Evolutionary conservation across 2,329 filamentous ascomycete genomes (phyloP), one percentile per base, ranked within the genome.

Genomic region (Gaeumannomyces tritici): DNA sequence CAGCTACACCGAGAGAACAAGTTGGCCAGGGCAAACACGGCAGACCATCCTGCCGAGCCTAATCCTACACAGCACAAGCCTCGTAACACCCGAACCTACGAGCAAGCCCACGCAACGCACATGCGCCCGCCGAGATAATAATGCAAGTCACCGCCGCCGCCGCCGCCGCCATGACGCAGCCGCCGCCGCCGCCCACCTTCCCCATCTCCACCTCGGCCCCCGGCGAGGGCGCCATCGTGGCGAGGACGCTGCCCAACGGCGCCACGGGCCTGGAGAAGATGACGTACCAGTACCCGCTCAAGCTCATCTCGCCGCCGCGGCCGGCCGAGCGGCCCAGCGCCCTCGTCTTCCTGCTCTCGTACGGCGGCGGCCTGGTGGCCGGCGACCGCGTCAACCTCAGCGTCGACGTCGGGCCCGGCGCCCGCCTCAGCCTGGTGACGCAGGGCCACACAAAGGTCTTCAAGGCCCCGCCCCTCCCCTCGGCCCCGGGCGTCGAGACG

Each of bases 361-460:
- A 98, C 72, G 95, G 95, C 60, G 95, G 95, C 56, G 95, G 95
- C 2, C 84, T 99, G 18, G 90, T 99, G 1, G 90, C 89, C 15
- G 92, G 93, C 55, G 95, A 99, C 73, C 80, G 84, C 66, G 88
- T 98, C 73, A 80, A 88, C 69, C 83, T 99, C 29, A 78, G 80
- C 26, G 83, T 96, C 65, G 80, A 82, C 12, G 79, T 96, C 59
- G 83, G 84, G 13, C 68, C 80, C 3, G 75, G 77, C 2, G 88
- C 91, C 5, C 87, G 86, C 64, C 83, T 97, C 62, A 85, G 80
- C 68, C 76, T 88, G 47, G 83, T 84, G 64, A 88, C 85, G 0
- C 85, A 88, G 78, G 93, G 93, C 61, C 91, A 92, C 75, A 98
- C 95, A 64, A 99, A 98, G 77, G 87, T 99, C 69, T 98, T 96